phyloP scores from a whole-genome alignment of 2,329 filamentous ascomycete species.

The Cladophialophora psammophila region DNA sequence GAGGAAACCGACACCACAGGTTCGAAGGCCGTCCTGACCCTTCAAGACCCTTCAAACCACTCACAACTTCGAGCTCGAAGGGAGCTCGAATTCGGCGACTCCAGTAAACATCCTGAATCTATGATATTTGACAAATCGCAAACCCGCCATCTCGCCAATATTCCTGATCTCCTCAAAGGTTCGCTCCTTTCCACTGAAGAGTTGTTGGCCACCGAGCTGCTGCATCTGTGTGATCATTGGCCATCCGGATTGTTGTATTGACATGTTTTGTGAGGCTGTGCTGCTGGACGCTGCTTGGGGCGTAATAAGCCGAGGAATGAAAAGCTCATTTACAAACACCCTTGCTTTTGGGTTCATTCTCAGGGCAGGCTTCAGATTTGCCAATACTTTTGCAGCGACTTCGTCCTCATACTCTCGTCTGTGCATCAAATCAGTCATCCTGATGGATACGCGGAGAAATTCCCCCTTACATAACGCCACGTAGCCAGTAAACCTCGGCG shows the following conservation, averaged over 20 bases:
- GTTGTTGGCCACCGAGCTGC: constrained; percentile 15
- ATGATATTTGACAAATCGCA: constrained; percentile 19
- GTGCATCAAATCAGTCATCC: no score
- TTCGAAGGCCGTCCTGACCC: no score
- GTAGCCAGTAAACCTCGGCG: constrained; percentile 13
- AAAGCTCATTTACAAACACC: no score
- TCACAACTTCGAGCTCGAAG: constrained; percentile 16
- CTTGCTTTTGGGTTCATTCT: no score
- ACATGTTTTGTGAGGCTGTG: constrained; percentile 8
- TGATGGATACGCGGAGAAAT: no score
- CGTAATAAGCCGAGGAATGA: no score
- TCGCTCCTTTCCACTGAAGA: constrained; percentile 19
- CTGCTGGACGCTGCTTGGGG: no score
- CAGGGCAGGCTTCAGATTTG: no score
- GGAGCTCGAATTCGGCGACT: constrained; percentile 15
- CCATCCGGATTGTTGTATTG: constrained; percentile 18
- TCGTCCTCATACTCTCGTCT: no score
- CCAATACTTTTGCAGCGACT: no score
- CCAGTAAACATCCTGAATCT: constrained; percentile 23
- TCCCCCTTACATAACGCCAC: constrained; percentile 13
- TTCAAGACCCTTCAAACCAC: no score
- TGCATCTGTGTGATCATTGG: constrained; percentile 16
- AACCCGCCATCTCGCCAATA: constrained; percentile 18
- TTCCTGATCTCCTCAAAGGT: constrained; percentile 18
- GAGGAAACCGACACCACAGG: no score